These are phyloP conservation scores for Isatis tinctoria DNA, from an alignment of 345 rosid genomes.

Conservation along the genomic window DNA sequence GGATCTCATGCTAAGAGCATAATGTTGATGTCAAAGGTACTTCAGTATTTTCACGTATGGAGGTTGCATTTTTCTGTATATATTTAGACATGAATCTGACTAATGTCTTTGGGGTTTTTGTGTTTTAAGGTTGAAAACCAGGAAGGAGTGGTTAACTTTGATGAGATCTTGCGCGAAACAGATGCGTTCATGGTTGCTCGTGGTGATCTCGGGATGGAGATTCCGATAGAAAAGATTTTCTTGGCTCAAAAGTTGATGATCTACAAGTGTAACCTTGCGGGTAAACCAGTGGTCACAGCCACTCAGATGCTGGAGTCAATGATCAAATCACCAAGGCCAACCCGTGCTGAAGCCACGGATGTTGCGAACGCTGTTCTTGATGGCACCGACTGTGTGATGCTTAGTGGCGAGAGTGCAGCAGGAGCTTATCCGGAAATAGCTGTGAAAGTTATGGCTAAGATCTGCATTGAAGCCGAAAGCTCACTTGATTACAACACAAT, in stretches of 20 bases:
- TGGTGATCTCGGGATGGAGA: constrained; percentile 95
- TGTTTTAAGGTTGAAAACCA: constrained; percentile 71
- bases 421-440: constrained; percentile 86
- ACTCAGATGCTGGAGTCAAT: constrained; percentile 95
- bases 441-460: constrained; percentile 75
- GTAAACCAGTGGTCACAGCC: constrained; percentile 91
- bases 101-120: neutral
- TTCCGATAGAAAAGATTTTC: constrained; percentile 92
- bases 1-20: constrained; percentile 72
- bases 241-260: constrained; percentile 95
- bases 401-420: constrained; percentile 90
- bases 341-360: constrained; percentile 93
- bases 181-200: constrained; percentile 96
- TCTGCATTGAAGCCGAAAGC: constrained; percentile 78
- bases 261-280: constrained; percentile 84
- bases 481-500: constrained; percentile 76
- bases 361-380: constrained; percentile 93
- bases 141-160: constrained; percentile 92
- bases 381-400: constrained; percentile 93
- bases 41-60: neutral
- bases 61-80: neutral
- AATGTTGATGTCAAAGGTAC: constrained; percentile 86
- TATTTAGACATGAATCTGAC: constrained; percentile 6
- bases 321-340: constrained; percentile 92
- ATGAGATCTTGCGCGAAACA: constrained; percentile 87